Evolutionary conservation across 2,329 filamentous ascomycete genomes (phyloP).

Genomic region (Fusarium xylarioides): DNA sequence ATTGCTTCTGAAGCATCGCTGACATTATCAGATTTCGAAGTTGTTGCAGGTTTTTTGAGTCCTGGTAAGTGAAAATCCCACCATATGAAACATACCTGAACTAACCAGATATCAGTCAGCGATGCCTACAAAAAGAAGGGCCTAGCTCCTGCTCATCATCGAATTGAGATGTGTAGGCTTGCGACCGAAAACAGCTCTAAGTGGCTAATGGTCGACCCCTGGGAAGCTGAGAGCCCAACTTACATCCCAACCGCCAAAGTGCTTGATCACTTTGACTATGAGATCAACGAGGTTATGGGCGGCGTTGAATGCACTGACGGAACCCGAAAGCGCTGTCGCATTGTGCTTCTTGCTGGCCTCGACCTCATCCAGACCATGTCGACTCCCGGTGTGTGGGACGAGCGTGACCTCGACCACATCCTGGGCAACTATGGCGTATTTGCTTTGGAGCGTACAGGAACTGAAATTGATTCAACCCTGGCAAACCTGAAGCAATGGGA

Average conservation of each 20-base stretch:
- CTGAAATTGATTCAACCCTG: conserved; percentile 87
- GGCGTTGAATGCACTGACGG: conserved; percentile 77
- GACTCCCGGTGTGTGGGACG: conserved; percentile 80
- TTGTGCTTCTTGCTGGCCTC: conserved; percentile 83
- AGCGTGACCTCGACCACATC: conserved; percentile 87
- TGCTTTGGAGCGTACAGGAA: conserved; percentile 87
- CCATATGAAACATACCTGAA: neutral
- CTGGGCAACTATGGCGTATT: conserved; percentile 84
- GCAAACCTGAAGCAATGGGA: conserved; percentile 84
- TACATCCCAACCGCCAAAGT: conserved; percentile 92
- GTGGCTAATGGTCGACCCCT: conserved; percentile 83
- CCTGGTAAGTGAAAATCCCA: conserved; percentile 35
- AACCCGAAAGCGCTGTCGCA: conserved; percentile 71
- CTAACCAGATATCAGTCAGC: conserved; percentile 37
- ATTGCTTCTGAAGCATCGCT: conserved; percentile 1
- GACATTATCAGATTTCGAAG: conserved; percentile 67
- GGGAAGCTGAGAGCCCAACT: conserved; percentile 82
- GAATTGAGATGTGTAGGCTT: conserved; percentile 81
- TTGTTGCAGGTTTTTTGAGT: conserved; percentile 75
- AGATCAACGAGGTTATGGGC: conserved; percentile 82
- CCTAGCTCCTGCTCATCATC: conserved; percentile 50
- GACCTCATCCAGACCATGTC: conserved; percentile 80
- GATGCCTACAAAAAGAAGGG: conserved; percentile 52
- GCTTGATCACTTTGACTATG: conserved; percentile 88
- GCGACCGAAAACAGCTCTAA: conserved; percentile 80